Conservation (phyloP, 176 grass and related monocot species). For the Cenchrus purpureus region DNA sequence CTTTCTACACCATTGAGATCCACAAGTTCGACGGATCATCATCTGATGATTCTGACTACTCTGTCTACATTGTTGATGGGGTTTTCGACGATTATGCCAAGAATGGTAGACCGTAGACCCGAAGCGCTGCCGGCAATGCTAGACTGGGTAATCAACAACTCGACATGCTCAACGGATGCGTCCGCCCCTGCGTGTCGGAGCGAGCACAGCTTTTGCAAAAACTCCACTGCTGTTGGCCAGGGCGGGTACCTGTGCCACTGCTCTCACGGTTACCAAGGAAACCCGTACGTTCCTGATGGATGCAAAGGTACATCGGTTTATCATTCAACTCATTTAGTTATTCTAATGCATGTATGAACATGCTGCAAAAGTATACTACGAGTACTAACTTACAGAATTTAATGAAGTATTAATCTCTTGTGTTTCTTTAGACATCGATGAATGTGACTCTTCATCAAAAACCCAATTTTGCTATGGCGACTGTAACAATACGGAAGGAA, state of each 20-base stretch:
- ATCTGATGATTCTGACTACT: too few species aligned
- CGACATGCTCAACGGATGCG: not conserved
- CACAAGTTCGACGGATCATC: too few species aligned
- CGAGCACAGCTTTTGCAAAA: not conserved
- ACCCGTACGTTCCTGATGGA: not conserved
- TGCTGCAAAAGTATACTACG: too few species aligned
- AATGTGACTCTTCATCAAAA: too few species aligned
- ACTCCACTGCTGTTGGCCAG: not conserved
- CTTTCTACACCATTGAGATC: too few species aligned
- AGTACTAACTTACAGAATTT: too few species aligned
- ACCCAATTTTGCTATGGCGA: slow-evolving; percentile 2
- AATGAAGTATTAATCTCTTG: not conserved
- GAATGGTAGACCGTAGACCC: not conserved
- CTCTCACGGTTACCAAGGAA: not conserved
- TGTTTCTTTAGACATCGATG: too few species aligned
- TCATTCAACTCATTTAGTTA: too few species aligned
- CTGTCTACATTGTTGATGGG: not conserved
- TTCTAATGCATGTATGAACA: not conserved
- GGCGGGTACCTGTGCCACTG: slow-evolving; percentile 19
- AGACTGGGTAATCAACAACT: slow-evolving; percentile 49
- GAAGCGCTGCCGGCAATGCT: slow-evolving; percentile 9
- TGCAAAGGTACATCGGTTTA: too few species aligned
- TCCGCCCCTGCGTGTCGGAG: not conserved
- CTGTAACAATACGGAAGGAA: slow-evolving; percentile 25
- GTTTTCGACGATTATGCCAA: too few species aligned